Percentiles rank a stretch among this genome's conserved stretches.
These are phyloP conservation scores for Pestalotiopsis sp. DNA, from an alignment of 2,329 filamentous ascomycete species.

Conservation along the genomic window DNA sequence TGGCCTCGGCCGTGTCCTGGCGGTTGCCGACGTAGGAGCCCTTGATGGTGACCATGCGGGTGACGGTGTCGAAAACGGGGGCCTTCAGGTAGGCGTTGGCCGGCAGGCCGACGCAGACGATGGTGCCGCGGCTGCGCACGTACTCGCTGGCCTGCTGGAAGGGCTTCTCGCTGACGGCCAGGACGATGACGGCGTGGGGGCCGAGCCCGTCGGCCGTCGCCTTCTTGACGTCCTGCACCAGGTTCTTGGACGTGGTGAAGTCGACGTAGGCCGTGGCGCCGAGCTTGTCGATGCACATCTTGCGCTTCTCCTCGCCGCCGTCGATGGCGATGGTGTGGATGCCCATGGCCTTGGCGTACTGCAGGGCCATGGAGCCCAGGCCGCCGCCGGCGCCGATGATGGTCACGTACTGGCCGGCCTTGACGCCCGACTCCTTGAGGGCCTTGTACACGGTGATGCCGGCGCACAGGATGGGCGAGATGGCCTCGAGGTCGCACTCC, in stretches of 20 bases:
- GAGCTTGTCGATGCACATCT: slow-evolving; percentile 68
- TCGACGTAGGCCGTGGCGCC: slow-evolving; percentile 79
- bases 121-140: slow-evolving; percentile 78
- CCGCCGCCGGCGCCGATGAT: slow-evolving; percentile 87
- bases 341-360: slow-evolving; percentile 93
- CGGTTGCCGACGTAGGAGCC: slow-evolving; percentile 94
- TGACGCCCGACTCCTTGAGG: slow-evolving; percentile 79
- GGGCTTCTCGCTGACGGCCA: slow-evolving; percentile 86
- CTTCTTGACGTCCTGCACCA: slow-evolving; percentile 83
- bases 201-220: slow-evolving; percentile 80
- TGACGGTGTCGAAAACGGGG: slow-evolving; percentile 86
- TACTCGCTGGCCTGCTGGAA: slow-evolving; percentile 95
- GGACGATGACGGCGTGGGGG: slow-evolving; percentile 83
- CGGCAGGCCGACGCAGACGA: slow-evolving; percentile 89
- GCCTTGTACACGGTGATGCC: slow-evolving; percentile 90
- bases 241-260: slow-evolving; percentile 74
- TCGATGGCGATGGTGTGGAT: slow-evolving; percentile 81
- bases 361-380: slow-evolving; percentile 73
- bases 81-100: slow-evolving; percentile 78
- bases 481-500: slow-evolving; percentile 72
- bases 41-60: slow-evolving; percentile 89
- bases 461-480: slow-evolving; percentile 81
- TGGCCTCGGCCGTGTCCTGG: slow-evolving; percentile 82
- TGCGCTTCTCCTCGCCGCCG: slow-evolving; percentile 77
- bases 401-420: slow-evolving; percentile 77